These are phyloP conservation scores for Clarireedia sp. DNA, from an alignment of 2,329 filamentous ascomycete species.

Conservation along the genomic window DNA sequence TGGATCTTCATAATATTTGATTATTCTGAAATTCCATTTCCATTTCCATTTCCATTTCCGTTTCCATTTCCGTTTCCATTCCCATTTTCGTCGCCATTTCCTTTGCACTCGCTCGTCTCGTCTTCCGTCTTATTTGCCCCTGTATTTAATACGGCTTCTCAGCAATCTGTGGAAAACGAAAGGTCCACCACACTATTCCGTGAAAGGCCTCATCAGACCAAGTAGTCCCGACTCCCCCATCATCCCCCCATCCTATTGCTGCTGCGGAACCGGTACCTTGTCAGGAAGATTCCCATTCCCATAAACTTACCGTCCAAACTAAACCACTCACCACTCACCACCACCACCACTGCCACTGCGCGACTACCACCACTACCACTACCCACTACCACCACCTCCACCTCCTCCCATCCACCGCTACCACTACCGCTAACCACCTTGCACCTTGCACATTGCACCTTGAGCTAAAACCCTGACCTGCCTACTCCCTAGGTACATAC, in stretches of 20 bases:
- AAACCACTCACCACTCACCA: background rate
- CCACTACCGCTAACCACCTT: no score
- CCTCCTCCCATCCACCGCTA: background rate
- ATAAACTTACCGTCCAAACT: background rate
- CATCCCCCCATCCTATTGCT: conserved; percentile 1
- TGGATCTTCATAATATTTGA: no score
- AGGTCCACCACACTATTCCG: background rate
- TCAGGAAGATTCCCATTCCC: conserved; percentile 1
- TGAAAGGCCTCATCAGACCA: background rate
- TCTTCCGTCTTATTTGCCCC: background rate
- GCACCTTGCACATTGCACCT: no score
- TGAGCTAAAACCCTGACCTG: background rate
- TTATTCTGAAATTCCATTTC: no score
- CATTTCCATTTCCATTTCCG: background rate
- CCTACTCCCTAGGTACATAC: conserved; percentile 7
- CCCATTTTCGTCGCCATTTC: background rate
- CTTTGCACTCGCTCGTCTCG: background rate
- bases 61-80: no score
- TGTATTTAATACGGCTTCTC: conserved; percentile 1
- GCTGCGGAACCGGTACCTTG: conserved; percentile 7
- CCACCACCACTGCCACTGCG: background rate
- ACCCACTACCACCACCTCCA: conserved; percentile 1
- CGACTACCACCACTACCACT: background rate
- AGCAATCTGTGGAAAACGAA: background rate
- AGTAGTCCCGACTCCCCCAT: conserved; percentile 5